Percentiles rank a stretch among this genome's conserved stretches.
These are phyloP conservation scores for Pseudogymnoascus pannorum DNA, from an alignment of 2,329 filamentous ascomycete species.

Conservation along the genomic window DNA sequence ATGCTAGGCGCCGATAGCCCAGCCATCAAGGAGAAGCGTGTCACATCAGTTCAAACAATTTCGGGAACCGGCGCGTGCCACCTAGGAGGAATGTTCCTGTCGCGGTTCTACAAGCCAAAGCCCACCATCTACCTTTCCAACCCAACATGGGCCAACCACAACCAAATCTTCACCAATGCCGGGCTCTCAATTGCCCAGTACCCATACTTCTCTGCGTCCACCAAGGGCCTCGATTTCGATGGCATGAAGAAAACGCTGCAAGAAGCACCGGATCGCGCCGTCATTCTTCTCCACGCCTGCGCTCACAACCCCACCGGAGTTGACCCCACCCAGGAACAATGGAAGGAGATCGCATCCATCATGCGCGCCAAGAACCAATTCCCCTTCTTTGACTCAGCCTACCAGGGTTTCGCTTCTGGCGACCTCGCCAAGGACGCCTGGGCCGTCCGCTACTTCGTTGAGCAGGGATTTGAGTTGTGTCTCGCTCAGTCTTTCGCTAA, in stretches of 20 bases:
- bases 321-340: conserved; percentile 88
- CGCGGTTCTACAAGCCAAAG: conserved; percentile 76
- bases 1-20: conserved; percentile 74
- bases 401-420: conserved; percentile 95
- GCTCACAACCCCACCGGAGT: conserved; percentile 98
- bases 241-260: conserved; percentile 72
- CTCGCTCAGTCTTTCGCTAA: conserved; percentile 95
- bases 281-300: conserved; percentile 90
- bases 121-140: conserved; percentile 83
- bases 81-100: conserved; percentile 85
- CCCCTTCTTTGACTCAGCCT: conserved; percentile 97
- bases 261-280: conserved; percentile 66
- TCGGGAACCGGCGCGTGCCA: conserved; percentile 95
- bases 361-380: conserved; percentile 77
- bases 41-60: conserved; percentile 82
- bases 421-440: conserved; percentile 77
- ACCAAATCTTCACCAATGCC: conserved; percentile 96
- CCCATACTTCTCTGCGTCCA: conserved; percentile 87
- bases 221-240: conserved; percentile 84
- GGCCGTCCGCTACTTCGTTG: conserved; percentile 90
- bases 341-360: conserved; percentile 77
- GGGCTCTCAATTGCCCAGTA: conserved; percentile 70
- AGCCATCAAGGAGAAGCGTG: conserved; percentile 75
- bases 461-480: conserved; percentile 82
- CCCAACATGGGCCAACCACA: conserved; percentile 98